Base-by-base conservation (phyloP, 73 alveolate species). In the Paramecium sexaurelia region DNA sequence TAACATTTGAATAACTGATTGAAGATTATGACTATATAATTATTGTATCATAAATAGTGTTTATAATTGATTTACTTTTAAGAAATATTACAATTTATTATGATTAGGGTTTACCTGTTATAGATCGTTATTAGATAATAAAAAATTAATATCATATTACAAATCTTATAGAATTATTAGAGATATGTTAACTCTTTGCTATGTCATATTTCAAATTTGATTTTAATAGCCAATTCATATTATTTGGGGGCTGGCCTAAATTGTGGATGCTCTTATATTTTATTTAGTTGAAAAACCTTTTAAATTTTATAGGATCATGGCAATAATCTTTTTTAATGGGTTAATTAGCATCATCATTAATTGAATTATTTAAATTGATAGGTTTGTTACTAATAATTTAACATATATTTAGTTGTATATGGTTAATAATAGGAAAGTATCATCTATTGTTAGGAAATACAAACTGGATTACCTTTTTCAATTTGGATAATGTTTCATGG, bases 231-330 rank as follows among this genome's bases (percentile, higher is more conserved):
- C 17, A 71, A 19, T 71, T 71, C 29, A 43, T 78, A 22, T 24
- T 78, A 43, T 39, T 26, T 29, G 90, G 17, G 19, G 90, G 90
- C 9, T 78, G 90, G 90, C 90, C 90, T 78, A 78, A 78, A 43
- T 24, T 78, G 19, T 78, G 45, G 45, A 40, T 78, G 41, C 22
- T 78, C 5, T 43, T 43, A 20, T 43, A 29, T 33, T 78, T 29
- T 43, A 39, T 45, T 37, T 17, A 78, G 32, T 29, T 78, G 11
- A 43, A 24, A 40, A 78, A 78, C 19, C 36, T 78, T 9, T 61
- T 78, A 20, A 78, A 41, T 39, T 43, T 78, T 29, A 78, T 78
- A n/a, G 39, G 55, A 22, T 22, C 55, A 26, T 37, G 68, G 71
- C 17, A 78, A 19, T 7, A 78, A 40, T 78, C 71, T 4, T 22